Evolutionary conservation across 148 eudicot species (phyloP), one percentile per base, ranked within the genome.

Genomic region (Simmondsia chinensis): DNA sequence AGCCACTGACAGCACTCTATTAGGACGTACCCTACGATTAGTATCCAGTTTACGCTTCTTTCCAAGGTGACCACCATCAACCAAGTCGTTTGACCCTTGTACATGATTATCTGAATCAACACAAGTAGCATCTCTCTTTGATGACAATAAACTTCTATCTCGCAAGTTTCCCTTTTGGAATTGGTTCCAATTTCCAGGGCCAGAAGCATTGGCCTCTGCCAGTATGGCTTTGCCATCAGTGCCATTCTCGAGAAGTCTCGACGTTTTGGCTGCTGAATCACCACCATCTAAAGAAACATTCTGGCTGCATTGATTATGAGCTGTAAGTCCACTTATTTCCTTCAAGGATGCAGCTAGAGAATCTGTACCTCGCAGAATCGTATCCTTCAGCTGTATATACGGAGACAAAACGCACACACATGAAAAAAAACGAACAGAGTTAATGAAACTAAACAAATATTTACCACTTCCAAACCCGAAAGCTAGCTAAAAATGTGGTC

Each of bases 301-400:
- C 26, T 35, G n/a, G 16, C 33, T 58, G 33, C 42, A 29, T 29
- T 43, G 43, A 43, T 60, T 56, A 25, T 11, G 32, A 34, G 55
- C 29, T 39, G 42, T 49, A 60, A 76, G 37, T 43, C 74, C 68
- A 63, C 74, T 63, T 33, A 37, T 43, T 44, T 69, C 65, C 50
- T 54, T 73, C 53, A 79, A 64, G 32, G 70, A 65, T 43, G 46
- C 48, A 51, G 46, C 57, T 43, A 66, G 33, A 48, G 72, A 61
- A 54, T 60, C 57, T 20, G 35, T 56, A 33, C 67, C 79, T 34
- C 70, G 57, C 35, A 64, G 53, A 56, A 83, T 66, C 15, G 55
- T 50, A 70, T 68, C 61, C 70, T 80, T 68, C 67, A 88, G 59
- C 97, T 87, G 70, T 32, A 51, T 33, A 20, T 6, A n/a, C n/a